phyloP scores from a whole-genome alignment of 2,329 filamentous ascomycete genomes.

The Aspergillus jensenii region DNA sequence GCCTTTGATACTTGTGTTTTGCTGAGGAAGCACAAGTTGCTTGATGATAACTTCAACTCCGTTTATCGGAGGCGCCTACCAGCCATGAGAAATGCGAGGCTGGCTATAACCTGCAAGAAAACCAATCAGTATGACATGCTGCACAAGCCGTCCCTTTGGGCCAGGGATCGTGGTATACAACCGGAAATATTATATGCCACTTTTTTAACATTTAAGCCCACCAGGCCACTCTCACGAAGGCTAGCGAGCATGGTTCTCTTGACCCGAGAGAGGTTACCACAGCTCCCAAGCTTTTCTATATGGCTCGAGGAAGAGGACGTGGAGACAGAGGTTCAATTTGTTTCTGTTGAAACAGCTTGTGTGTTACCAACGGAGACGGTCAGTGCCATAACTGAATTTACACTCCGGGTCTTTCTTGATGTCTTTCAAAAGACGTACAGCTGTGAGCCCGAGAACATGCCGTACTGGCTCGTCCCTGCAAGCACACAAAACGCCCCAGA shows the following conservation, averaged over 20 bases:
- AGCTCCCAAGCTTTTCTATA: conserved; percentile 67
- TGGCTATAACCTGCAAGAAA: conserved; percentile 80
- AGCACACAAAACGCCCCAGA: conserved; percentile 9
- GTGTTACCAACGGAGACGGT: conserved; percentile 44
- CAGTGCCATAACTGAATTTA: conserved; percentile 66
- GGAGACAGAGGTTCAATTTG: conserved; percentile 58
- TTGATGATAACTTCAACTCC: conserved; percentile 75
- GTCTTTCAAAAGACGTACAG: conserved; percentile 88
- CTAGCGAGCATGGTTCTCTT: conserved; percentile 69
- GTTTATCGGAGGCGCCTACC: conserved; percentile 70
- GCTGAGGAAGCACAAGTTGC: conserved; percentile 63
- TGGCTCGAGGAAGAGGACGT: conserved; percentile 67
- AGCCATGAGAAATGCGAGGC: conserved; percentile 78
- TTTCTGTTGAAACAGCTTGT: conserved; percentile 41
- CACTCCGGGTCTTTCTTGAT: conserved; percentile 73
- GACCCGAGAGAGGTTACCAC: conserved; percentile 65
- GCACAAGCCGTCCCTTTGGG: conserved; percentile 76
- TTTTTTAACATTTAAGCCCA: conserved; percentile 58
- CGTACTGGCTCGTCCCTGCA: conserved; percentile 79
- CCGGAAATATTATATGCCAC: conserved; percentile 62
- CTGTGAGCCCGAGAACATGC: conserved; percentile 60
- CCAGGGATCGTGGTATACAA: conserved; percentile 39
- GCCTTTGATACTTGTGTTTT: conserved; percentile 79
- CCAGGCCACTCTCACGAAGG: conserved; percentile 56
- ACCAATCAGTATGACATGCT: conserved; percentile 73